These are phyloP conservation scores for Macrolepiota albuminosa DNA, from an alignment of 768 basidiomycete genomes.

Conservation along the genomic window DNA sequence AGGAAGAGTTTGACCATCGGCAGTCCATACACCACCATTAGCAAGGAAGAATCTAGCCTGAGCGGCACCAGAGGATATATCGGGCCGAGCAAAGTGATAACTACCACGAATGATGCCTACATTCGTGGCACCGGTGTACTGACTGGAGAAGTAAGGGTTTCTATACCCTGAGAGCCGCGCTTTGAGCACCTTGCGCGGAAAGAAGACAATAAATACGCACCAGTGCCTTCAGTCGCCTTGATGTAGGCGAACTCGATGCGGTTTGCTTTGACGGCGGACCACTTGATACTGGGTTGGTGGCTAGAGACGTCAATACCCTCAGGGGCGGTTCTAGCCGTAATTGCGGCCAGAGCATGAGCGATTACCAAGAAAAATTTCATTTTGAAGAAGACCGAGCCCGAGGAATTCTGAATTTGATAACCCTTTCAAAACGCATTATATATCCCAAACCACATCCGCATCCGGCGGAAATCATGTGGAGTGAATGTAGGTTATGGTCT, in stretches of 20 bases:
- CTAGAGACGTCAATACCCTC: conserved; percentile 53
- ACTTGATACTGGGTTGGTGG: conserved; percentile 46
- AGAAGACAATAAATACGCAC: conserved; percentile 3
- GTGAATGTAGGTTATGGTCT: background rate
- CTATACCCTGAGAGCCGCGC: conserved; percentile 27
- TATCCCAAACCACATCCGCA: background rate
- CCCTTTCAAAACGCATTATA: background rate
- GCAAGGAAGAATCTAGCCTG: conserved; percentile 59
- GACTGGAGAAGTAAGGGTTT: conserved; percentile 38
- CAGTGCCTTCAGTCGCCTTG: conserved; percentile 54
- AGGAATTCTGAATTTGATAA: background rate
- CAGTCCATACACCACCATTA: conserved; percentile 37
- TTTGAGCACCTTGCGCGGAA: background rate
- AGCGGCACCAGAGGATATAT: conserved; percentile 44
- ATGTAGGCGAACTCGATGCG: conserved; percentile 56
- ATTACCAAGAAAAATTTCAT: conserved; percentile 16
- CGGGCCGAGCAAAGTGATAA: conserved; percentile 42
- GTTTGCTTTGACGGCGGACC: conserved; percentile 44
- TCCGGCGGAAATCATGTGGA: background rate
- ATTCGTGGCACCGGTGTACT: conserved; percentile 54
- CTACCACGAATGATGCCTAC: conserved; percentile 52
- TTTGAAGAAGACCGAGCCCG: background rate
- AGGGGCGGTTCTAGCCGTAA: conserved; percentile 25
- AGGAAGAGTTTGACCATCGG: conserved; percentile 43
- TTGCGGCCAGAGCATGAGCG: conserved; percentile 11